Percentiles rank a stretch among this genome's conserved stretches.
Evolutionary conservation across 176 grass and related monocot genomes (phyloP).

Genomic region (Aegilops umbellulata): DNA sequence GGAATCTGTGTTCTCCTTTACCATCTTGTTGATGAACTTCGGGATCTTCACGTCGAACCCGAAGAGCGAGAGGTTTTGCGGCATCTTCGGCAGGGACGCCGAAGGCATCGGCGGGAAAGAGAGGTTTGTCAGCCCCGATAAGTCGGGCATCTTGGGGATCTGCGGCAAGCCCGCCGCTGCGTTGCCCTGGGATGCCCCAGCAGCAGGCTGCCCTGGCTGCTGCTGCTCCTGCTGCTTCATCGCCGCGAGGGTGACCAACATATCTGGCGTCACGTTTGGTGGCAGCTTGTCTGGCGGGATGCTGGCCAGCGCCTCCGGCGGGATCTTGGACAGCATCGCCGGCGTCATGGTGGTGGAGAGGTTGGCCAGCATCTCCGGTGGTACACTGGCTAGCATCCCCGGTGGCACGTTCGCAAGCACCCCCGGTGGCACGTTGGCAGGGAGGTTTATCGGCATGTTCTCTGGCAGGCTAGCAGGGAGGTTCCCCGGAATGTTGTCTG

Average conservation of each 20-base stretch:
- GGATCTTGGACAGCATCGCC: constrained; percentile 2
- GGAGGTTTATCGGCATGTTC: constrained; percentile 14
- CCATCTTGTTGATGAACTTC: constrained; percentile 45
- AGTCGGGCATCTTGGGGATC: constrained; percentile 49
- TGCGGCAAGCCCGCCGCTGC: constrained; percentile 4
- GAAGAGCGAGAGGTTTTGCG: constrained; percentile 33
- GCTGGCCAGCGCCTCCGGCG: neutral
- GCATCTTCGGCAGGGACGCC: constrained; percentile 43
- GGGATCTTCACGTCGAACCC: constrained; percentile 41
- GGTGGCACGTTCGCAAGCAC: constrained; percentile 8
- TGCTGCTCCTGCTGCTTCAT: neutral
- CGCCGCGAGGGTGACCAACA: constrained; percentile 25
- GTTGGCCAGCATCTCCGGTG: constrained; percentile 40
- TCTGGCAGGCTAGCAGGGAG: neutral
- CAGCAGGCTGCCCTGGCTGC: neutral
- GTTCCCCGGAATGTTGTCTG: neutral
- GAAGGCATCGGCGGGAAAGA: constrained; percentile 53
- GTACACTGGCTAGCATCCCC: constrained; percentile 12
- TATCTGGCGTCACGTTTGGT: constrained; percentile 32
- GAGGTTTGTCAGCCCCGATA: constrained; percentile 28
- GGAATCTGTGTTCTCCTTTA: neutral
- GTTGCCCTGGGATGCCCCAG: neutral
- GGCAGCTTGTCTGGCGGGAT: constrained; percentile 31
- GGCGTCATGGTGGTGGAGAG: neutral
- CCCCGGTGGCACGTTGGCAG: neutral